Conservation (phyloP, 129 eudicot genomes). For the Apium graveolens region DNA sequence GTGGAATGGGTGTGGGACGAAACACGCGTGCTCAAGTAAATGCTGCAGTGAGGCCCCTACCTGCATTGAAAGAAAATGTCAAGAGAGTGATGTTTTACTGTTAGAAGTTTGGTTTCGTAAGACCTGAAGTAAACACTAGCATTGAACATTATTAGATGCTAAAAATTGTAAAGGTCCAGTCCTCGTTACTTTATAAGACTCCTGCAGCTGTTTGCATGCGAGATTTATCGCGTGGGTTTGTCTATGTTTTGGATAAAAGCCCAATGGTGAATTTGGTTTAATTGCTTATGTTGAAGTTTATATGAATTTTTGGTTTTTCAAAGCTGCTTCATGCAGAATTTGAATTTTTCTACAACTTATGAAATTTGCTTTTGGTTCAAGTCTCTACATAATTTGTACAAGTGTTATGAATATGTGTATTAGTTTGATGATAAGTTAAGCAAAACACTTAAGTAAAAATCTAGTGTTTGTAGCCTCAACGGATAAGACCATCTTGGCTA, state of each 20-base stretch:
- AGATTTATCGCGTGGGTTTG: not conserved
- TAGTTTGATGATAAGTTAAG: too few relatives aligned
- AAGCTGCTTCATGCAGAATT: not conserved
- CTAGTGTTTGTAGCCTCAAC: too few relatives aligned
- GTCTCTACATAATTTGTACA: too few relatives aligned
- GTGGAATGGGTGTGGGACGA: conserved; percentile 38
- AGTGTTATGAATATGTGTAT: too few relatives aligned
- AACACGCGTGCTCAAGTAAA: conserved; percentile 50
- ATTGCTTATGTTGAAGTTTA: not conserved
- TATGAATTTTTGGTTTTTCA: not conserved
- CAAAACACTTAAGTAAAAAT: too few relatives aligned
- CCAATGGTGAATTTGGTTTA: not conserved
- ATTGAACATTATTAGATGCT: not conserved
- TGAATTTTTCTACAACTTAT: not conserved
- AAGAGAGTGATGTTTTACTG: conserved; percentile 85
- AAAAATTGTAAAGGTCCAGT: not conserved
- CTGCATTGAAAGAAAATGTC: conserved; percentile 74
- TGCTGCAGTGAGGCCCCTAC: conserved; percentile 78
- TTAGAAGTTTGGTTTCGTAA: conserved; percentile 7
- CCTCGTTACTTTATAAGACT: not conserved
- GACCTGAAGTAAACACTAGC: not conserved
- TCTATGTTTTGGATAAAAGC: not conserved
- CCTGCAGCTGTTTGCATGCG: not conserved
- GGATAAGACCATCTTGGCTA: too few relatives aligned
- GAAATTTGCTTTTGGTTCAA: not conserved